Evolutionary conservation across 2,329 filamentous ascomycete species (phyloP).

Genomic region (Fusarium transvaalense): DNA sequence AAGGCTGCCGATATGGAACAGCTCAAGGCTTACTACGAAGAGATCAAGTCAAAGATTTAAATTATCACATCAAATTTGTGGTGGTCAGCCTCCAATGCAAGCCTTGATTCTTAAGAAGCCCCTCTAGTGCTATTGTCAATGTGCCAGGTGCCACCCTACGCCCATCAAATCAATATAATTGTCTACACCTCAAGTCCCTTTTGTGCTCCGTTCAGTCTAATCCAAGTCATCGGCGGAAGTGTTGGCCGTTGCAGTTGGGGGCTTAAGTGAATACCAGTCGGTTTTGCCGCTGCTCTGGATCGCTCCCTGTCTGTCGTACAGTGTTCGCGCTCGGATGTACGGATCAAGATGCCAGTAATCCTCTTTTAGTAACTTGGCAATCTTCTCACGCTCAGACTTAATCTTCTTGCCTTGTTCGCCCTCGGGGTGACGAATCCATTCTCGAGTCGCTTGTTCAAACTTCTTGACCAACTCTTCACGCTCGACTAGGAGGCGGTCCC

Average conservation of each 20-base stretch:
- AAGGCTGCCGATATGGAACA: slow-evolving; percentile 82
- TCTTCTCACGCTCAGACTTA: slow-evolving; percentile 68
- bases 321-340: slow-evolving; percentile 82
- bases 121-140: slow-evolving; percentile 38
- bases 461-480: slow-evolving; percentile 75
- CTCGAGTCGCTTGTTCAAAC: slow-evolving; percentile 79
- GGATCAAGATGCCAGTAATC: slow-evolving; percentile 94
- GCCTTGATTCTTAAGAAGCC: slow-evolving; percentile 22
- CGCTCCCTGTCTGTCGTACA: slow-evolving; percentile 86
- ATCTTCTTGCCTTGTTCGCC: slow-evolving; percentile 60
- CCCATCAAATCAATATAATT: slow-evolving; percentile 18
- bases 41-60: slow-evolving; percentile 91
- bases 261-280: slow-evolving; percentile 71
- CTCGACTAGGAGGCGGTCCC: slow-evolving; percentile 72
- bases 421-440: slow-evolving; percentile 73
- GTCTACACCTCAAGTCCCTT: slow-evolving; percentile 16
- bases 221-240: slow-evolving; percentile 63
- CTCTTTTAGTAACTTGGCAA: slow-evolving; percentile 73
- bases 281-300: slow-evolving; percentile 75
- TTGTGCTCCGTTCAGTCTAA: slow-evolving; percentile 45
- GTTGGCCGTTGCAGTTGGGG: slow-evolving; percentile 39
- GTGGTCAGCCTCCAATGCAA: not conserved
- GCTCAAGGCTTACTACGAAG: slow-evolving; percentile 82
- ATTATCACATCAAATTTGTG: not conserved
- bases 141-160: slow-evolving; percentile 9